Percentiles rank a stretch among this genome's conserved stretches.
Conservation (phyloP, 1,284 basidiomycete species). For the Caloboletus firmus region DNA sequence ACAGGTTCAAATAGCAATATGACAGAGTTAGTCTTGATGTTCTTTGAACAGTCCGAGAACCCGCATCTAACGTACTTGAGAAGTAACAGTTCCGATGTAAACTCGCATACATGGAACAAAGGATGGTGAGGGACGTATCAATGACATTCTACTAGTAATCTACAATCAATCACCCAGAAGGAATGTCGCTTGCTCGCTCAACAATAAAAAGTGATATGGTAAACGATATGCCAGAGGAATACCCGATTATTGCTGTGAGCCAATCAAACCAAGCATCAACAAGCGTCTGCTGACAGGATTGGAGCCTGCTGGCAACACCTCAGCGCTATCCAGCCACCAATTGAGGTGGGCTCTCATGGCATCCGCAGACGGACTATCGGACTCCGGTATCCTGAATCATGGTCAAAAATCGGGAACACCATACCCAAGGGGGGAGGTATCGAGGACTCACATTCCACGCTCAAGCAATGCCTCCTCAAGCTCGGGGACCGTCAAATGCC, state of each 20-base stretch:
- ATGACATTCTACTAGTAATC: not conserved
- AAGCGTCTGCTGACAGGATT: constrained; percentile 45
- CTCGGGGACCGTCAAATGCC: constrained; percentile 49
- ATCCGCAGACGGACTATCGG: constrained; percentile 38
- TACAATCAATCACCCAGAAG: constrained; percentile 13
- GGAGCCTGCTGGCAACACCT: constrained; percentile 33
- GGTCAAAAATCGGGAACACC: not conserved
- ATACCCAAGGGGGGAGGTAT: not conserved
- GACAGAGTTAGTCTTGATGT: not conserved
- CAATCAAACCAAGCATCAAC: constrained; percentile 39
- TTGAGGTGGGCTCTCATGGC: constrained; percentile 49
- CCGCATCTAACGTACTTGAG: no score
- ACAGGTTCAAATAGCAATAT: not conserved
- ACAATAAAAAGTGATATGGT: not conserved
- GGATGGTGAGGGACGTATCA: constrained; percentile 5
- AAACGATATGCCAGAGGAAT: not conserved
- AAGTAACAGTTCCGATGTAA: not conserved
- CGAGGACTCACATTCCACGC: constrained; percentile 63
- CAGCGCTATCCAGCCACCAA: constrained; percentile 57
- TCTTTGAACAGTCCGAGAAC: no score
- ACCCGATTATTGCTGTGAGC: constrained; percentile 26
- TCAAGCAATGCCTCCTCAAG: constrained; percentile 65
- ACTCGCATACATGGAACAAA: not conserved
- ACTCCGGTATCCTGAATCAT: constrained; percentile 26
- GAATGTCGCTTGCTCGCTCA: constrained; percentile 1